A percentile compares a stretch with the other conserved stretches of the same genome.
Evolutionary conservation across 2,329 filamentous ascomycete genomes (phyloP).

Genomic region (Arthrobotrys sphaeroides): DNA sequence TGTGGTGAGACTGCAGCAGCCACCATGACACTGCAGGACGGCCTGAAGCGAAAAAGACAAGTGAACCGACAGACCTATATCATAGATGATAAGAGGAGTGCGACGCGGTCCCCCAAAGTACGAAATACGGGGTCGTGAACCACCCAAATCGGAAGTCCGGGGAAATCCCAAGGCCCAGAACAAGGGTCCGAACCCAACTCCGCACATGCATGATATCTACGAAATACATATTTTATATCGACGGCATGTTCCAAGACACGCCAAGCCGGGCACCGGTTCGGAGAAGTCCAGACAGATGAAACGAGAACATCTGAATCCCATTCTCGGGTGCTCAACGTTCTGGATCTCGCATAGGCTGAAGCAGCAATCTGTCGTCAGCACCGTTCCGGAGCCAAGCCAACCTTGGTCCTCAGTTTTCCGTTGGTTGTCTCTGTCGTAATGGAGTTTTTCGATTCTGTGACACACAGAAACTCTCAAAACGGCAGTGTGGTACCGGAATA

Average conservation of each 20-base stretch:
- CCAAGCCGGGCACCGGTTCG: conserved; percentile 23
- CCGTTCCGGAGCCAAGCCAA: too few species aligned
- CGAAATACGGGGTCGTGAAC: too few species aligned
- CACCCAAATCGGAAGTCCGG: too few species aligned
- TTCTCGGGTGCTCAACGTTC: neutral
- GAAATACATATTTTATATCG: neutral
- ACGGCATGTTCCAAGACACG: neutral
- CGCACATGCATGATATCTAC: neutral
- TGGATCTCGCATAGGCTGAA: conserved; percentile 18
- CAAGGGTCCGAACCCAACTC: too few species aligned
- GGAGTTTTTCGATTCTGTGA: conserved; percentile 35
- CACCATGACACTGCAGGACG: too few species aligned
- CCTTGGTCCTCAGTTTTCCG: too few species aligned
- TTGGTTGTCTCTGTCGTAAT: conserved; percentile 2
- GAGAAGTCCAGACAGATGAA: conserved; percentile 11
- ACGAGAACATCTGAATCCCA: neutral
- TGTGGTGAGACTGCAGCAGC: too few species aligned
- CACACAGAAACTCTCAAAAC: conserved; percentile 53
- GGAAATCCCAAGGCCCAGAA: too few species aligned
- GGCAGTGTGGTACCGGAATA: conserved; percentile 37
- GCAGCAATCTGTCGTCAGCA: conserved; percentile 12
- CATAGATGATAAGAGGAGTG: too few species aligned
- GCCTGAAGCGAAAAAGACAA: too few species aligned
- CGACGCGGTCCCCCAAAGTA: too few species aligned
- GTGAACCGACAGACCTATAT: too few species aligned